Evolutionary conservation across 352 stramenopile species (phyloP).

Genomic region (Phytophthora idaei): DNA sequence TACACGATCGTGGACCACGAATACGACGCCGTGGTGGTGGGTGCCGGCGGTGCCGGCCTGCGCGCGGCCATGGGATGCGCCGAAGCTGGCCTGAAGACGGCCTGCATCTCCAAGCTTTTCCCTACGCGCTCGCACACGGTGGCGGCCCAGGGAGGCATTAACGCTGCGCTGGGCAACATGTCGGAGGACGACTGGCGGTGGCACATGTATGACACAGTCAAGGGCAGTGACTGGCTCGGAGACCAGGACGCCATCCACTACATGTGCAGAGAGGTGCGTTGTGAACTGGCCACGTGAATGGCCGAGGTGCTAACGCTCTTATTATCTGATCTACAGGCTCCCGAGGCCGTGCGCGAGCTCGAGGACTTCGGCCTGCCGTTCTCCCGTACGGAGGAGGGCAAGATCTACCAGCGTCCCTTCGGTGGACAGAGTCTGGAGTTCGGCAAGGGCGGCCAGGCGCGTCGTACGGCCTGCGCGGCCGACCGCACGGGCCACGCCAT

Average conservation of each 20-base stretch:
- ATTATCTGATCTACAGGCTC: constrained; percentile 28
- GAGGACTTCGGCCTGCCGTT: constrained; percentile 97
- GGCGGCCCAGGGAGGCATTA: constrained; percentile 97
- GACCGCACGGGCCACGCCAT: constrained; percentile 98
- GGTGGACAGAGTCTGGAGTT: constrained; percentile 96
- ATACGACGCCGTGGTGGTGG: constrained; percentile 97
- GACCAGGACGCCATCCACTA: constrained; percentile 99
- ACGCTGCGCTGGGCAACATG: constrained; percentile 98
- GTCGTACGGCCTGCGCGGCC: constrained; percentile 94
- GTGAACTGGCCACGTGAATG: constrained; percentile 31
- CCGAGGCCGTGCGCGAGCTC: constrained; percentile 91
- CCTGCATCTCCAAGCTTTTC: constrained; percentile 98
- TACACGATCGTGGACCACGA: constrained; percentile 94
- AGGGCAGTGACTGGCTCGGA: constrained; percentile 96
- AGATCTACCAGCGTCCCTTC: constrained; percentile 98
- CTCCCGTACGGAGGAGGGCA: constrained; percentile 95
- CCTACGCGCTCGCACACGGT: constrained; percentile 97
- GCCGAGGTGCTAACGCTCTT: constrained; percentile 34
- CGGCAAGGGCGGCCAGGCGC: constrained; percentile 95
- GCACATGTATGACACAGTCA: constrained; percentile 98
- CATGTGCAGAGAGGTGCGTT: constrained; percentile 93
- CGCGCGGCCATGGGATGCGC: constrained; percentile 93
- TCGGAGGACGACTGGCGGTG: constrained; percentile 96
- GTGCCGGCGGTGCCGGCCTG: constrained; percentile 93
- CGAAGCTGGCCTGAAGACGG: constrained; percentile 96